Evolutionary conservation across 345 rosid species (phyloP).

Genomic region (Eucalyptus paniculata): DNA sequence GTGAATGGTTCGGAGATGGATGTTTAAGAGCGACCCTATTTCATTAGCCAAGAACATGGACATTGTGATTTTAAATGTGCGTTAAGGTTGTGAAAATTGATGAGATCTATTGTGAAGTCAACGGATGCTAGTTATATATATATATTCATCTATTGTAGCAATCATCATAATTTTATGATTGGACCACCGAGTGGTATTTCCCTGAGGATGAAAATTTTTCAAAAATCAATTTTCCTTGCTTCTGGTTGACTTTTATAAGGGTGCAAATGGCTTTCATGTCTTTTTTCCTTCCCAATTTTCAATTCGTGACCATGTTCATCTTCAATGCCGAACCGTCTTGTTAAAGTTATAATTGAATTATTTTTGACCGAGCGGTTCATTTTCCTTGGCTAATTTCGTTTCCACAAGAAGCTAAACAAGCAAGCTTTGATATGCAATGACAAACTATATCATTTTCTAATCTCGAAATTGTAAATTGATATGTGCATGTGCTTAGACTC

Average conservation of each 20-base stretch:
- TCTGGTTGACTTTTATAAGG: background rate
- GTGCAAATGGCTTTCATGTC: background rate
- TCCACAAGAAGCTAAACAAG: background rate
- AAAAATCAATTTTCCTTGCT: background rate
- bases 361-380: background rate
- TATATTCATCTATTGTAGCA: background rate
- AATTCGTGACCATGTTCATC: background rate
- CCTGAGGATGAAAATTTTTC: rapidly evolving
- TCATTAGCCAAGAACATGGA: background rate
- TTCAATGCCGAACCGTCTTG: background rate
- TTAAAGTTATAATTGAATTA: background rate
- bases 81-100: background rate
- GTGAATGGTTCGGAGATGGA: background rate
- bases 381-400: background rate
- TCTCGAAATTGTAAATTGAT: background rate
- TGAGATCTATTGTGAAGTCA: background rate
- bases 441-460: background rate
- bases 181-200: background rate
- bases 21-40: background rate
- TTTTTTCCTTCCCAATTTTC: background rate
- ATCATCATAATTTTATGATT: background rate
- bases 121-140: background rate
- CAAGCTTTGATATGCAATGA: background rate
- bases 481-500: background rate
- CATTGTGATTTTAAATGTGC: background rate